Evolutionary conservation across 169 alveolate species (phyloP).

Genomic region (Eimeria brunetti): DNA sequence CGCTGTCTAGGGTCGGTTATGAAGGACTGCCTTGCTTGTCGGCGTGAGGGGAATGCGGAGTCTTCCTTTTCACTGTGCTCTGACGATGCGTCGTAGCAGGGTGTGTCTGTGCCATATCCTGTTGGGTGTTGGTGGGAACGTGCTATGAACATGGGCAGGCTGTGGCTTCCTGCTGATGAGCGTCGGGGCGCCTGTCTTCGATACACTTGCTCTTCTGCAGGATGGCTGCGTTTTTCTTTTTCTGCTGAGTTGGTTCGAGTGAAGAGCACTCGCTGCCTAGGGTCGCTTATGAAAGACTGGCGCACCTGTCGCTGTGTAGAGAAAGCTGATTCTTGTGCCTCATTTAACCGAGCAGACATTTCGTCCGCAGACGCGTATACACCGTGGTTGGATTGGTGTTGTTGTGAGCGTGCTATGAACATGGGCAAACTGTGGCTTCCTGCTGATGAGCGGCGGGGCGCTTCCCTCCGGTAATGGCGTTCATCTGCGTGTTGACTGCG

Average conservation of each 20-base stretch:
- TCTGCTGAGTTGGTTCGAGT: constrained; percentile 40
- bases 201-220: neutral
- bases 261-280: constrained; percentile 21
- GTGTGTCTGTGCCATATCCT: neutral
- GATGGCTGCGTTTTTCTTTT: constrained; percentile 4
- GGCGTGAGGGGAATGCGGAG: neutral
- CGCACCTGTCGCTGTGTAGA: constrained; percentile 10
- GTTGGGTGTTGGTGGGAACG: constrained; percentile 15
- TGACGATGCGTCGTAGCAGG: neutral
- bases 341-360: neutral
- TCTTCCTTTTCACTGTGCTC: neutral
- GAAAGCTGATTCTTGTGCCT: neutral
- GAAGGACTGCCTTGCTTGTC: constrained; percentile 40
- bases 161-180: constrained; percentile 56
- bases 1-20: constrained; percentile 12
- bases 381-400: neutral
- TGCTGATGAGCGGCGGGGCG: constrained; percentile 68
- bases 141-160: constrained; percentile 18
- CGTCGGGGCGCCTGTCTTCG: neutral
- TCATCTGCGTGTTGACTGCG: constrained; percentile 9
- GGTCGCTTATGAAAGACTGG: constrained; percentile 20
- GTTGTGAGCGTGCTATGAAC: constrained; percentile 10
- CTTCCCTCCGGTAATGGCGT: neutral
- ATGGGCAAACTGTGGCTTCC: constrained; percentile 51
- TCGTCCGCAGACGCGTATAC: neutral